A percentile compares a stretch with the other conserved stretches of the same genome.
phyloP scores from a whole-genome alignment of 768 basidiomycete genomes.

The Coprinellus micaceus region DNA sequence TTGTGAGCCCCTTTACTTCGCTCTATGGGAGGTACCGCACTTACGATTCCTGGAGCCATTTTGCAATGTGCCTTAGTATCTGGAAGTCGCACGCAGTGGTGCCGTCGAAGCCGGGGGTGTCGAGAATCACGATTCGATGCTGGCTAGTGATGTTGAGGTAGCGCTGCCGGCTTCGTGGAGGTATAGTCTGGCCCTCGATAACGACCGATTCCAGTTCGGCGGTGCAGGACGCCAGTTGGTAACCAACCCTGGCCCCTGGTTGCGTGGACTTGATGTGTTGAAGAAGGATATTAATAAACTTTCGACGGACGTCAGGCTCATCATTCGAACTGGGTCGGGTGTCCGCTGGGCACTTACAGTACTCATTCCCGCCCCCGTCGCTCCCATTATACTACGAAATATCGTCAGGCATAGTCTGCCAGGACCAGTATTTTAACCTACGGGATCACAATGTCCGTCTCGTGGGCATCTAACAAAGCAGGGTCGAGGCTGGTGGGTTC shows the following conservation, averaged over 20 bases:
- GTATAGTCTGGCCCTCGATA: not conserved
- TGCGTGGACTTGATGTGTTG: not conserved
- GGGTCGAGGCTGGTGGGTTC: not conserved
- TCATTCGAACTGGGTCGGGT: not conserved
- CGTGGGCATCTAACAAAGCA: not conserved
- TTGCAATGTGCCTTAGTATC: constrained; percentile 21
- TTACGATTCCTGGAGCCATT: constrained; percentile 25
- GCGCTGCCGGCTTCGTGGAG: not conserved
- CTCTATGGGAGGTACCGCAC: constrained; percentile 1
- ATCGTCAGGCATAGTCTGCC: not conserved
- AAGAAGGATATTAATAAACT: constrained; percentile 18
- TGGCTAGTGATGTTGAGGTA: not conserved
- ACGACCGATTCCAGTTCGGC: constrained; percentile 15
- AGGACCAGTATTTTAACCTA: constrained; percentile 5
- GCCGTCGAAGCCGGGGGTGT: constrained; percentile 26
- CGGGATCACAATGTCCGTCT: constrained; percentile 20
- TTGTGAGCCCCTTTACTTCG: no score
- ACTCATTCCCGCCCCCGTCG: constrained; percentile 29
- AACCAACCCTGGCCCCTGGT: constrained; percentile 16
- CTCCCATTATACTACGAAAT: constrained; percentile 24
- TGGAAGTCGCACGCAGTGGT: constrained; percentile 18
- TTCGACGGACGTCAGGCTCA: not conserved
- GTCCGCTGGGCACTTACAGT: constrained; percentile 16
- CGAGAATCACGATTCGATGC: constrained; percentile 16
- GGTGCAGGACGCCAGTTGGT: constrained; percentile 22